Evolutionary conservation across 805 yeast genomes (phyloP), one percentile per base, ranked within the genome.

Genomic region (Candida koratica): DNA sequence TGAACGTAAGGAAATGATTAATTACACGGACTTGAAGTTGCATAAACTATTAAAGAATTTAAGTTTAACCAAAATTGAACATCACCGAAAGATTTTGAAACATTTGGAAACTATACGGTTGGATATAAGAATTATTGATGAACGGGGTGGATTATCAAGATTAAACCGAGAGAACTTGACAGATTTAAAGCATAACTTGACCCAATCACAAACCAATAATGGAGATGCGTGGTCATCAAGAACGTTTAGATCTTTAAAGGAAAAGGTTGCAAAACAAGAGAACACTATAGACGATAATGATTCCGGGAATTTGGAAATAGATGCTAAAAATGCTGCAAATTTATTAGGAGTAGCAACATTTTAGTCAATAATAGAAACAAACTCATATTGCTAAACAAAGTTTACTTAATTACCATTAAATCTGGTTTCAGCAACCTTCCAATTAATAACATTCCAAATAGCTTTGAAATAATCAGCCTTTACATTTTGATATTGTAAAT

Each of bases 261-360:
- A 61, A 27, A 34, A 47, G 12, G 54, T 52, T 27, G 16, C 30
- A 20, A 35, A 38, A 26, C 43, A 39, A 18, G 34, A 37, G 6
- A 47, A 41, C 14, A 47, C 42, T 11, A 44, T 38, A 10, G 50
- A 44, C 1, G 42, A 42, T 14, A 41, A 38, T 8, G 35, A 27
- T 4, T 72, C 85, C 4, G 42, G 44, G 14, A 42, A 36, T 17
- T 44, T 36, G 9, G 29, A 26, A 4, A 73, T 87, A 4, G 90
- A 86, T 58, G 94, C 96, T 0, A 77, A 76, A 42, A 80, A 79
- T 49, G 97, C 96, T 1, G 97, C 96, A 0, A 67, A 77, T 23
- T 49, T 90, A 26, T 66, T 89, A 17, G 95, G 96, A 1, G 79
- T 79, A 4, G 78, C 90, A 2, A 77, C 85, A 4, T 84, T 84